phyloP scores from a whole-genome alignment of 108 stramenopile genomes.

The Nitzschia putrida region DNA sequence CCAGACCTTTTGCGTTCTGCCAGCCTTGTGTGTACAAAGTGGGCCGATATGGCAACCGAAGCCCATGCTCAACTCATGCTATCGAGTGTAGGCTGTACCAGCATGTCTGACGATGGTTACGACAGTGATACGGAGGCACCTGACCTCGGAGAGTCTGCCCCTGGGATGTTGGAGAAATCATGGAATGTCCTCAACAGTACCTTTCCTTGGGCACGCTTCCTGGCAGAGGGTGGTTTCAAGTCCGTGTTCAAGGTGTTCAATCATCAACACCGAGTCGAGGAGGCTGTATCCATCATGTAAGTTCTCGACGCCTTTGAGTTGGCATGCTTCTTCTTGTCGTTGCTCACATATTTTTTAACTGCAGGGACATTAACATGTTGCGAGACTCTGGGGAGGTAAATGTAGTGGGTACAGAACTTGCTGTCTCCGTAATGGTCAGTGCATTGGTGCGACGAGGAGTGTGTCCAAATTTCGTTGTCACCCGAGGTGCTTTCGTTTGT shows the following conservation, averaged over 20 bases:
- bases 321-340: not conserved
- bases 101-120: slow-evolving; percentile 5
- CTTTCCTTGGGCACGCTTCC: slow-evolving; percentile 79
- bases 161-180: slow-evolving; percentile 51
- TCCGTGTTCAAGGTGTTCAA: slow-evolving; percentile 85
- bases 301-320: slow-evolving; percentile 20
- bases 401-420: slow-evolving; percentile 85
- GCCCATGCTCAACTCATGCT: slow-evolving; percentile 73
- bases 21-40: slow-evolving; percentile 68
- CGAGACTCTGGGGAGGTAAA: slow-evolving; percentile 68
- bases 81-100: slow-evolving; percentile 65
- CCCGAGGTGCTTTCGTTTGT: slow-evolving; percentile 77
- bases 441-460: slow-evolving; percentile 81
- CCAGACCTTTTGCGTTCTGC: slow-evolving; percentile 54
- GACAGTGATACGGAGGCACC: slow-evolving; percentile 40
- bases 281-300: slow-evolving; percentile 91
- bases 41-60: slow-evolving; percentile 74
- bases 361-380: slow-evolving; percentile 73
- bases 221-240: slow-evolving; percentile 93
- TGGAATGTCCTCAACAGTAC: slow-evolving; percentile 57
- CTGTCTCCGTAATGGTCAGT: slow-evolving; percentile 80
- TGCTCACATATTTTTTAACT: not conserved
- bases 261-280: slow-evolving; percentile 36
- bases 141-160: slow-evolving; percentile 33
- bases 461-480: slow-evolving; percentile 92